phyloP scores from a whole-genome alignment of 78 protist genomes.

The Dictyostelium firmibasis region DNA sequence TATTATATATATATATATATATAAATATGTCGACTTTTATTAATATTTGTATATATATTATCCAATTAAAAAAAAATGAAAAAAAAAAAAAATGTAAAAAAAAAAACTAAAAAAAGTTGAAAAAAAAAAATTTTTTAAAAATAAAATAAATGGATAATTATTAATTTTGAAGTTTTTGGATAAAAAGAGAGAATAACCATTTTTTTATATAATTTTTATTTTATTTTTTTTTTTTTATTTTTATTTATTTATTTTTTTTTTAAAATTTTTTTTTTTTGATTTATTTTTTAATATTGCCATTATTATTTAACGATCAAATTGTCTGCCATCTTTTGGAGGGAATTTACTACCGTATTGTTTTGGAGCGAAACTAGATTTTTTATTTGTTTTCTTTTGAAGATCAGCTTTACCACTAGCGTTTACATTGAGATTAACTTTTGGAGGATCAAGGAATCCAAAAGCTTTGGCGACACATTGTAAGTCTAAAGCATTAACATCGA shows the following conservation, averaged over 20 bases:
- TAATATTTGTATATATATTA: no score
- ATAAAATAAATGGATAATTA: no score
- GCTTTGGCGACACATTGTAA: slow-evolving; percentile 72
- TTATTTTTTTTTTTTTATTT: not conserved
- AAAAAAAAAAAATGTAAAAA: no score
- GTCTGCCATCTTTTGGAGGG: slow-evolving; percentile 23
- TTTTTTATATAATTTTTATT: no score
- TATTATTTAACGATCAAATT: slow-evolving; percentile 16
- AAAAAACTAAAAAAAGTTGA: no score
- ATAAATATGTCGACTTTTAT: not conserved
- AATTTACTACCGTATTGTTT: slow-evolving; percentile 5
- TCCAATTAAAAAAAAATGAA: not conserved
- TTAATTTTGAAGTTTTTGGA: no score
- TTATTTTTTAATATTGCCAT: no score
- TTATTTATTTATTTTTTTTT: not conserved
- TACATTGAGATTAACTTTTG: slow-evolving; percentile 35
- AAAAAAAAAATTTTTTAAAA: no score
- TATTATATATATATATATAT: not conserved
- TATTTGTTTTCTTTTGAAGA: not conserved
- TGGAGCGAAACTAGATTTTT: not conserved
- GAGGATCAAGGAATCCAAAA: slow-evolving; percentile 83
- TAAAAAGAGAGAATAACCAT: no score
- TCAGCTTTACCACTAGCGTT: slow-evolving; percentile 9
- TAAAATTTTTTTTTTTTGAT: not conserved
- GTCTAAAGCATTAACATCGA: slow-evolving; percentile 92